Base-by-base conservation (phyloP, 345 rosid genomes). In the Pistacia integerrima region DNA sequence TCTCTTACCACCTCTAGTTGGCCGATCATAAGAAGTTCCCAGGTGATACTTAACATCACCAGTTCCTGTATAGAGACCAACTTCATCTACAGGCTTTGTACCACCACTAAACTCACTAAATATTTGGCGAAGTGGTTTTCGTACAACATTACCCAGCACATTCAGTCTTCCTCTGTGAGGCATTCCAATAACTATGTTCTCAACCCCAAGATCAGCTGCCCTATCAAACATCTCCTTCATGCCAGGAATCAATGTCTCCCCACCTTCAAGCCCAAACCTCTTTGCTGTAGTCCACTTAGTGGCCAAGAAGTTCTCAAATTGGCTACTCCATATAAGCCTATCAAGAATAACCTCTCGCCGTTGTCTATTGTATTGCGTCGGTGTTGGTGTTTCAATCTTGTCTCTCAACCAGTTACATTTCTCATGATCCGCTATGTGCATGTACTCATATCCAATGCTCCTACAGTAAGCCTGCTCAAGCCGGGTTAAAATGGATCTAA, bases 181-280 rank as follows among this genome's bases (percentile, higher is more conserved):
- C 97, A 88, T 86, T 72, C 94, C 97, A 58, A 92, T 84, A 83
- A 92, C 97, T 60, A 92, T 90, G 84, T 81, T 92, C 85, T 90
- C 97, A 33, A 90, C 97, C 52, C 94, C 97, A 17, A 92, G 94
- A 85, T 90, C 90, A 5, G 94, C 89, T 56, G 93, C 73, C 78
- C 91, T 84, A 73, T 92, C 97, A 64, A 92, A 92, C 97, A 92
- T 92, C 81, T 92, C 94, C 84, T 92, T 90, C 97, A 92, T 92
- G 2, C 97, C 97, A 77, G 94, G 92, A 78, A 92, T 92, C 85
- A 90, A 81, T 78, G 94, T 90, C 85, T 92, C 97, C 1, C 91
- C 93, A 74, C 97, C 97, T 87, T 92, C 97, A n/a, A 92, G 94
- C 72, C 97, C 97, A 80, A 92, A 90, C 68, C 97, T 83, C 82